Conservation (phyloP, 371 early-diverging fungal species). For the Haplosporangium sp. region DNA sequence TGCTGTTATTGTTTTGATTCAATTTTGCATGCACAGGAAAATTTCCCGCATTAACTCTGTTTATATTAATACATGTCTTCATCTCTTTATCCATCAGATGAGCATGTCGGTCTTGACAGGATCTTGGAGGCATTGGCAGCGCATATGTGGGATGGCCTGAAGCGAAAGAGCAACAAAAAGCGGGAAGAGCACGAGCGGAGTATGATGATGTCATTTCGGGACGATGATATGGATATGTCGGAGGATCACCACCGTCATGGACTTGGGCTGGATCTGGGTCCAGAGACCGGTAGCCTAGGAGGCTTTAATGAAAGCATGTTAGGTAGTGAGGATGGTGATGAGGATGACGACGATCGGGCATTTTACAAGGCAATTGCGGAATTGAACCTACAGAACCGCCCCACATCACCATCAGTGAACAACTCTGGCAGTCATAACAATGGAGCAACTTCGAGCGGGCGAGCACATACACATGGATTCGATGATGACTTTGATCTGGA, state of each 20-base stretch:
- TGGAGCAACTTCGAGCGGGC: not conserved
- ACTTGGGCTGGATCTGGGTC: conserved; percentile 4
- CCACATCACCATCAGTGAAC: conserved; percentile 12
- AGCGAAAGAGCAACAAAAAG: conserved; percentile 55
- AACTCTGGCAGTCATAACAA: too few relatives aligned
- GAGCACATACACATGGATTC: conserved; percentile 15
- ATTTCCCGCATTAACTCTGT: conserved; percentile 12
- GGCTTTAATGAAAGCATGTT: conserved; percentile 3
- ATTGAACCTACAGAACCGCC: conserved; percentile 36
- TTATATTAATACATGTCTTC: not conserved
- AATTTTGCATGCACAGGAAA: too few relatives aligned
- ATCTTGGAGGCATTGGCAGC: conserved; percentile 75
- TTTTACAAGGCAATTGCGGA: conserved; percentile 41
- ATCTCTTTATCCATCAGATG: conserved; percentile 17
- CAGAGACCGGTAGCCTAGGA: conserved; percentile 10
- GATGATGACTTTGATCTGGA: conserved; percentile 41
- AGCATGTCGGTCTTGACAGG: conserved; percentile 61
- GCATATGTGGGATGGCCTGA: conserved; percentile 80
- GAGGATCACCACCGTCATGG: conserved; percentile 10
- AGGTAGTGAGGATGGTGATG: conserved; percentile 10
- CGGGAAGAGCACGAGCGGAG: conserved; percentile 39
- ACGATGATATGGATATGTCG: conserved; percentile 42
- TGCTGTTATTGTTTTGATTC: not conserved
- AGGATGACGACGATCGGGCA: conserved; percentile 44
- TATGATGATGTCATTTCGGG: conserved; percentile 50